phyloP scores from a whole-genome alignment of 345 rosid species.

The Linum tenue region DNA sequence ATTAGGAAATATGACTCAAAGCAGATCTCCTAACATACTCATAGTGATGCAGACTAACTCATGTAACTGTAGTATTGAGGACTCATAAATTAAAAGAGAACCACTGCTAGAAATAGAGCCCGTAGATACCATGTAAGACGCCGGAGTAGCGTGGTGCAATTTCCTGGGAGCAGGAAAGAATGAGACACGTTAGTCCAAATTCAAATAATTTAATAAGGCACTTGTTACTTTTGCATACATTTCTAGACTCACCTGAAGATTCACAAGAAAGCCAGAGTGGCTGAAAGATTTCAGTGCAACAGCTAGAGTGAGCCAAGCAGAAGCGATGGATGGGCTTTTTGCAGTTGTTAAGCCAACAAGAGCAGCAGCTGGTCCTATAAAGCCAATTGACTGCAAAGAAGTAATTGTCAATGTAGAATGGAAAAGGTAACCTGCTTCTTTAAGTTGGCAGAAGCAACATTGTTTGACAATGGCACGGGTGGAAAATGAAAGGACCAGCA shows the following conservation, averaged over 20 bases:
- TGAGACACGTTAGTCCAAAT: constrained; percentile 18
- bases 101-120: not conserved
- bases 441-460: too few relatives aligned
- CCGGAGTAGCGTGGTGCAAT: constrained; percentile 87
- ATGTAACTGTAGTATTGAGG: not conserved
- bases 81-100: not conserved
- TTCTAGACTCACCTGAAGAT: constrained; percentile 62
- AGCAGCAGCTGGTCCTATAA: constrained; percentile 72
- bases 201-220: not conserved
- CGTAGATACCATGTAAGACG: constrained; percentile 63
- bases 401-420: not conserved
- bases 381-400: constrained; percentile 75
- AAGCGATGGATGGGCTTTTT: constrained; percentile 56
- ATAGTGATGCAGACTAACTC: not conserved
- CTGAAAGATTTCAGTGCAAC: constrained; percentile 89
- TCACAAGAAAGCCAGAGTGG: constrained; percentile 92
- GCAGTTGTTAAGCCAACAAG: constrained; percentile 74
- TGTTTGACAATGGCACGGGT: too few relatives aligned
- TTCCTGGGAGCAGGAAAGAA: constrained; percentile 44
- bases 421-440: not conserved
- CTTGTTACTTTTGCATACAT: not conserved
- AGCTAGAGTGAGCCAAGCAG: constrained; percentile 91
- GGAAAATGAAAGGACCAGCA: too few relatives aligned
- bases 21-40: not conserved
- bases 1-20: not conserved